phyloP scores from a whole-genome alignment of 306 rosid species.

The Datisca glomerata region DNA sequence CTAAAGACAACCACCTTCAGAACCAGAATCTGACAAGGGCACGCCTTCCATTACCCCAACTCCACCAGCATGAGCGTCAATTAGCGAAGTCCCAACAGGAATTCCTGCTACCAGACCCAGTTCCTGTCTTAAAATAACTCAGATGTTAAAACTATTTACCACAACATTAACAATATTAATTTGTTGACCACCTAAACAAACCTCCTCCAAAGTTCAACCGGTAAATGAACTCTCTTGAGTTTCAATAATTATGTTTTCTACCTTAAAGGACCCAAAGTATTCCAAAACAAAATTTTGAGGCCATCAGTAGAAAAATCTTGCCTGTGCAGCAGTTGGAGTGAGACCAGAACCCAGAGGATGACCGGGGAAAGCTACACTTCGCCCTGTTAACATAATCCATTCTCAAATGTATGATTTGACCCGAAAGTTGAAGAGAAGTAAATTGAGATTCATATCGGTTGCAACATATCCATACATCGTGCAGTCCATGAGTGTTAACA shows the following conservation, averaged over 20 bases:
- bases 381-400: constrained; percentile 73
- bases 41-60: constrained; percentile 92
- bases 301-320: constrained; percentile 34
- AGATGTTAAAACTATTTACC: constrained; percentile 11
- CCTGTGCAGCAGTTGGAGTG: constrained; percentile 84
- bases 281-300: constrained; percentile 31
- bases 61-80: constrained; percentile 99
- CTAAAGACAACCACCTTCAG: constrained; percentile 38
- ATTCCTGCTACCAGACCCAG: constrained; percentile 73
- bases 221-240: no score
- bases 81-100: constrained; percentile 87
- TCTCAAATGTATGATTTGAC: no score
- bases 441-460: no score
- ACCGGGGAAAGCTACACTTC: constrained; percentile 98
- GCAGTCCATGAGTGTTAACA: no score
- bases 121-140: constrained; percentile 53
- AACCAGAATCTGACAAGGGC: constrained; percentile 30
- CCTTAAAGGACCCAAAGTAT: constrained; percentile 39
- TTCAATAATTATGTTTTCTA: no score
- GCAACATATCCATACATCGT: no score
- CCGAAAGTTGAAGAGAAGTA: no score
- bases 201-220: no score
- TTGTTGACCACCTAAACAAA: no score
- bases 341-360: constrained; percentile 95
- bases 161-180: neutral